phyloP scores from a whole-genome alignment of 1,284 basidiomycete genomes.

The Coniophora puteana region DNA sequence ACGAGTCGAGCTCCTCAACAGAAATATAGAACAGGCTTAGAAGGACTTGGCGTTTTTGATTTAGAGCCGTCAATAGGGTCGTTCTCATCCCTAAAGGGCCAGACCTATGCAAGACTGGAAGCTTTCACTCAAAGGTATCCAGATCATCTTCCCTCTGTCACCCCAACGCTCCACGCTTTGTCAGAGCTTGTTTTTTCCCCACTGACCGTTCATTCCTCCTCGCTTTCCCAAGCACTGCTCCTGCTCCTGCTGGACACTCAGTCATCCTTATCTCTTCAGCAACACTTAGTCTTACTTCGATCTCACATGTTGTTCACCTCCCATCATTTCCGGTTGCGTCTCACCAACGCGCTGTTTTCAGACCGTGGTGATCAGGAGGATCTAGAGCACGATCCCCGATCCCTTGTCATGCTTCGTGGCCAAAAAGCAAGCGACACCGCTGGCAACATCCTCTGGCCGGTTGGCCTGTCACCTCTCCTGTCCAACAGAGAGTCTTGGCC shows the following conservation, averaged over 20 bases:
- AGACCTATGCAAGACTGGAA: conserved; percentile 24
- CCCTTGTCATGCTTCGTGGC: conserved; percentile 33
- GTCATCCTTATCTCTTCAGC: conserved; percentile 52
- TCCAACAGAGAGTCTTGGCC: conserved; percentile 77
- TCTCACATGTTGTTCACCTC: conserved; percentile 68
- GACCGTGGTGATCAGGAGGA: conserved; percentile 50
- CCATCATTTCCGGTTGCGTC: conserved; percentile 59
- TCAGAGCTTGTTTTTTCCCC: conserved; percentile 55
- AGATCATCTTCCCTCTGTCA: conserved; percentile 48
- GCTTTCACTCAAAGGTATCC: conserved; percentile 53
- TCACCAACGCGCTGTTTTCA: conserved; percentile 66
- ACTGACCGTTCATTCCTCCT: conserved; percentile 51
- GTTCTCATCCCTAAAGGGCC: conserved; percentile 23
- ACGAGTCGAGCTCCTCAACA: not conserved
- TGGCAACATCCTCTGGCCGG: conserved; percentile 45
- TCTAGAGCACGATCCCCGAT: conserved; percentile 27
- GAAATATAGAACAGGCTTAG: conserved; percentile 33
- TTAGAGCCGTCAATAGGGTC: conserved; percentile 61
- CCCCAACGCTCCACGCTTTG: conserved; percentile 59
- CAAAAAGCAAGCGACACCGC: conserved; percentile 17
- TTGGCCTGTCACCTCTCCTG: conserved; percentile 71
- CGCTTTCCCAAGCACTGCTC: conserved; percentile 60
- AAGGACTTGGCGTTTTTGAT: conserved; percentile 57
- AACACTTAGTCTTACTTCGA: conserved; percentile 63
- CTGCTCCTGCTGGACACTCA: conserved; percentile 52